Conservation (phyloP, 495 filamentous ascomycete species). For the Cladorrhinum samala region DNA sequence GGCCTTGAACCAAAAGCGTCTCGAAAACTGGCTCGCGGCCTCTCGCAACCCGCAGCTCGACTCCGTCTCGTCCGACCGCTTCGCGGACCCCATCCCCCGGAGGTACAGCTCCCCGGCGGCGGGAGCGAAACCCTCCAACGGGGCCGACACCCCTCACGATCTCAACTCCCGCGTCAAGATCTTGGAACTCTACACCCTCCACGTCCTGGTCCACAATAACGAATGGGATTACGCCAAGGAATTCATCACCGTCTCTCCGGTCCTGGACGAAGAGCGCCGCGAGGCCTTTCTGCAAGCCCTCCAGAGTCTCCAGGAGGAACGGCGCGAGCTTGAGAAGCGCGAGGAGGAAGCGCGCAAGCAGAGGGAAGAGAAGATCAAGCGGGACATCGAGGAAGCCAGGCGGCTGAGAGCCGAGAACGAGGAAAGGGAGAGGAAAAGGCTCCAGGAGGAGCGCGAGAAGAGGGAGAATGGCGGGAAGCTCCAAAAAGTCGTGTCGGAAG, state of each 20-base stretch:
- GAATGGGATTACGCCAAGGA: conserved; percentile 93
- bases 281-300: conserved; percentile 74
- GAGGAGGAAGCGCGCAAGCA: conserved; percentile 59
- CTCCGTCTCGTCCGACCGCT: conserved; percentile 37
- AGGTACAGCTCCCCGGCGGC: conserved; percentile 30
- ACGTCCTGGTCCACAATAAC: conserved; percentile 81
- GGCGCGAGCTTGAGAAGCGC: conserved; percentile 55
- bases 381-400: conserved; percentile 55
- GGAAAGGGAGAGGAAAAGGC: conserved; percentile 40
- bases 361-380: conserved; percentile 52
- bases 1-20: conserved; percentile 70
- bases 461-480: conserved; percentile 26
- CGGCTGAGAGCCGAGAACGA: conserved; percentile 47
- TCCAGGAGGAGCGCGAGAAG: conserved; percentile 40
- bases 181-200: conserved; percentile 87
- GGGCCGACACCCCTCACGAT: conserved; percentile 72
- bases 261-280: conserved; percentile 86
- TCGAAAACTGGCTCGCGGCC: conserved; percentile 86
- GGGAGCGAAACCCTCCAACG: conserved; percentile 32
- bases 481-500: too few species aligned
- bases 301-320: conserved; percentile 68
- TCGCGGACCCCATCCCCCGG: conserved; percentile 12
- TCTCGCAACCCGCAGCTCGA: conserved; percentile 64
- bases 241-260: conserved; percentile 76
- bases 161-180: conserved; percentile 73